phyloP scores from a whole-genome alignment of 2,329 filamentous ascomycete species.

The Xylaria sp. region DNA sequence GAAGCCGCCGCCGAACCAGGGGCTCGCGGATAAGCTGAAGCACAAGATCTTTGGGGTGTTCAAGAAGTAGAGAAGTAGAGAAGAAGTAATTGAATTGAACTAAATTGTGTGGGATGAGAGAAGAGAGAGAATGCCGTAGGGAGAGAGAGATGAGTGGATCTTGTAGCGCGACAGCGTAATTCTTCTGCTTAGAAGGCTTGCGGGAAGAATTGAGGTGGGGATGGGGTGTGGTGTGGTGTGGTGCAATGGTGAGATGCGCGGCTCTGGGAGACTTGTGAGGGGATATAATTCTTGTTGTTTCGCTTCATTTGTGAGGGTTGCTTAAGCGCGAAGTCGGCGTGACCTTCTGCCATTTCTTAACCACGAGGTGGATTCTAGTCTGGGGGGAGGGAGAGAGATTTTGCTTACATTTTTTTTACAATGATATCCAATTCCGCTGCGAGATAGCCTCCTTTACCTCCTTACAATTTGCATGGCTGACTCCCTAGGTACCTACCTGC shows the following conservation, averaged over 20 bases:
- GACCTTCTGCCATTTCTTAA: too few species aligned
- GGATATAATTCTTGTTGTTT: conserved; percentile 6
- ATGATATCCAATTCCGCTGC: conserved; percentile 25
- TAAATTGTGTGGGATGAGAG: background rate
- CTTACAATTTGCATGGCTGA: background rate
- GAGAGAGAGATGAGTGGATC: too few species aligned
- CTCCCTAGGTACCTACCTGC: too few species aligned
- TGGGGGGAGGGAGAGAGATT: background rate
- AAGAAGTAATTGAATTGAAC: background rate
- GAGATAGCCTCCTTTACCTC: background rate
- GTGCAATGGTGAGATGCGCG: too few species aligned
- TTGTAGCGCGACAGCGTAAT: too few species aligned
- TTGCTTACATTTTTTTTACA: conserved; percentile 7
- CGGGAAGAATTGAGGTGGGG: too few species aligned
- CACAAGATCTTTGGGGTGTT: conserved; percentile 57
- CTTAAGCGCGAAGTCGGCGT: too few species aligned
- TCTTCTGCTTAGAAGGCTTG: too few species aligned
- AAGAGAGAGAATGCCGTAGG: background rate
- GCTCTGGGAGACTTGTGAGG: too few species aligned
- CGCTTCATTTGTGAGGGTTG: background rate
- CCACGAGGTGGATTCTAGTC: too few species aligned
- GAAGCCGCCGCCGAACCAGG: conserved; percentile 37
- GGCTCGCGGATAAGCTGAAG: conserved; percentile 65
- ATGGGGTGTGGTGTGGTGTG: too few species aligned
- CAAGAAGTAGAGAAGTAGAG: conserved; percentile 48